phyloP scores from a whole-genome alignment of 2,329 filamentous ascomycete species.

The Elsinoe perseae region DNA sequence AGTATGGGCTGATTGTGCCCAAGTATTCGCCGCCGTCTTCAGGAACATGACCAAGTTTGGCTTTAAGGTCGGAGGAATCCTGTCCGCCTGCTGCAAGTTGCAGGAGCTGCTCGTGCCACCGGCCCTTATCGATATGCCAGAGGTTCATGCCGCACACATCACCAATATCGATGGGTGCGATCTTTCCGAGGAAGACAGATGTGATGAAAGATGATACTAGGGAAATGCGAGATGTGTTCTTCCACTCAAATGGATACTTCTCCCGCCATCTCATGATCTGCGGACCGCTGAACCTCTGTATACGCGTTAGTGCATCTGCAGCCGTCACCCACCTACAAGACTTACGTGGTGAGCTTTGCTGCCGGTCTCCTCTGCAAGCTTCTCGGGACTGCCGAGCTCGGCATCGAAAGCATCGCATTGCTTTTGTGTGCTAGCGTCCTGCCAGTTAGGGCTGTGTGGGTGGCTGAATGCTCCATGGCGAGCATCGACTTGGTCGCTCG shows the following conservation, averaged over 20 bases:
- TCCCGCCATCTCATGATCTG: constrained; percentile 85
- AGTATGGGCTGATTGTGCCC: constrained; percentile 71
- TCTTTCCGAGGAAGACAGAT: constrained; percentile 73
- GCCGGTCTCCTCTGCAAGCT: constrained; percentile 71
- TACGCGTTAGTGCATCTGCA: constrained; percentile 12
- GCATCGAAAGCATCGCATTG: constrained; percentile 86
- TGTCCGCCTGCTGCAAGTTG: constrained; percentile 62
- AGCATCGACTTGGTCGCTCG: constrained; percentile 31
- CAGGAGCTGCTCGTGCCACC: constrained; percentile 69
- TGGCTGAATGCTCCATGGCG: constrained; percentile 63
- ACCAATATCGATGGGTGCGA: constrained; percentile 86
- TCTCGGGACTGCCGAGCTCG: constrained; percentile 56
- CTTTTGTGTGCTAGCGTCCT: constrained; percentile 87
- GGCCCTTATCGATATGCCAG: constrained; percentile 73
- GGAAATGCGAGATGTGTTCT: constrained; percentile 73
- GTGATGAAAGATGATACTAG: constrained; percentile 94
- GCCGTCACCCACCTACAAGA: neutral
- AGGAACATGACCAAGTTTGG: constrained; percentile 72
- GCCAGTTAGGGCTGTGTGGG: constrained; percentile 91
- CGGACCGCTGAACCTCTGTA: constrained; percentile 85
- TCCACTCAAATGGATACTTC: constrained; percentile 73
- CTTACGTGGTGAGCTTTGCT: constrained; percentile 90
- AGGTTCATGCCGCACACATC: constrained; percentile 97
- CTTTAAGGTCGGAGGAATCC: constrained; percentile 56
- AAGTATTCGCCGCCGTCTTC: constrained; percentile 73